Percentiles rank a stretch among this genome's conserved stretches.
These are phyloP conservation scores for Lentinula sp. DNA, from an alignment of 768 basidiomycete genomes.

Conservation along the genomic window DNA sequence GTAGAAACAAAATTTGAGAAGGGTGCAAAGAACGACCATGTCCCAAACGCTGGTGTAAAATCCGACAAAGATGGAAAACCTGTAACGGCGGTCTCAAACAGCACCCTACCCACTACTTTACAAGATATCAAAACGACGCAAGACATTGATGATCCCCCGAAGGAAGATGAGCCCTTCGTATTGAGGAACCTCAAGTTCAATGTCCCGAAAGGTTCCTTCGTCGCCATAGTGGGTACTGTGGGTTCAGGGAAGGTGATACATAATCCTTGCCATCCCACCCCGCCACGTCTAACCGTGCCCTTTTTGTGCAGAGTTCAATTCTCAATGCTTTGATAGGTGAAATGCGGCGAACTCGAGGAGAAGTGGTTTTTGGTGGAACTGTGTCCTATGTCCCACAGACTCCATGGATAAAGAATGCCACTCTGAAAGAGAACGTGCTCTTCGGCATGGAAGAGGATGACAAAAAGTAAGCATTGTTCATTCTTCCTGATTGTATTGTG, in stretches of 20 bases:
- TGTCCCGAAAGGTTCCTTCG: slow-evolving; percentile 34
- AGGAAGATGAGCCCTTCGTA: slow-evolving; percentile 9
- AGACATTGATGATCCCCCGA: neutral
- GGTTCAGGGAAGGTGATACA: slow-evolving; percentile 40
- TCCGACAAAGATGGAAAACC: slow-evolving; percentile 10
- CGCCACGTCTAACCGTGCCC: neutral
- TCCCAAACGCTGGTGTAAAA: slow-evolving; percentile 9
- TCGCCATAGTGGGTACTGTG: slow-evolving; percentile 47
- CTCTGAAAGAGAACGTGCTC: slow-evolving; percentile 65
- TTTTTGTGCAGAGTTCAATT: slow-evolving; percentile 22
- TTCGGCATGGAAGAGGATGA: slow-evolving; percentile 68
- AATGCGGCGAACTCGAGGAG: slow-evolving; percentile 38
- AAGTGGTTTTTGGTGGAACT: slow-evolving; percentile 47
- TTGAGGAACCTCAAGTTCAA: slow-evolving; percentile 7
- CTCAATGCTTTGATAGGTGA: slow-evolving; percentile 34
- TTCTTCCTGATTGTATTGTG: neutral
- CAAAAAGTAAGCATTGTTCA: slow-evolving; percentile 25
- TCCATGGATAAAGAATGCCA: slow-evolving; percentile 65
- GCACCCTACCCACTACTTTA: slow-evolving; percentile 12
- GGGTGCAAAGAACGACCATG: slow-evolving; percentile 10
- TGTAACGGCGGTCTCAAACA: slow-evolving; percentile 9
- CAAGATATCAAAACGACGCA: neutral
- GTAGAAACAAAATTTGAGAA: slow-evolving; percentile 21
- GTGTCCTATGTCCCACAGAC: slow-evolving; percentile 57
- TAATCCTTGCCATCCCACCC: neutral